Conservation (phyloP, 495 filamentous ascomycete genomes). For the Lineolata rhizophorae region DNA sequence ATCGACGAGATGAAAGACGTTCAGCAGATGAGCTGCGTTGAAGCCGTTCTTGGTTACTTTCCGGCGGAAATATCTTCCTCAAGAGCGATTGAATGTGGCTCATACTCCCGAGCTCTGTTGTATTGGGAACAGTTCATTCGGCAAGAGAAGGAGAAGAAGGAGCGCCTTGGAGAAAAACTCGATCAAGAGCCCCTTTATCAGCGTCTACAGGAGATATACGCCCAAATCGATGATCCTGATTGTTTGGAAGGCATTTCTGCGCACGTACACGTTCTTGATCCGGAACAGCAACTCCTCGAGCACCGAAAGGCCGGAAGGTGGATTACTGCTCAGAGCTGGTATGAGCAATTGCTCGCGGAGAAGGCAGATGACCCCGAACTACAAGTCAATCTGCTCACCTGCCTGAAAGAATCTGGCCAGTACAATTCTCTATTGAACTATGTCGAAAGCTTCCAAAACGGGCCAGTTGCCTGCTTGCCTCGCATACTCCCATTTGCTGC, state of each 20-base stretch:
- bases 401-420: conserved; percentile 80
- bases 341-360: conserved; percentile 65
- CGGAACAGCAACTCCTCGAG: conserved; percentile 80
- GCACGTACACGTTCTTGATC: conserved; percentile 54
- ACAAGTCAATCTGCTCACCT: conserved; percentile 67
- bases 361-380: conserved; percentile 52
- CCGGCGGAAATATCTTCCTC: conserved; percentile 69
- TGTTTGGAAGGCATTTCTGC: conserved; percentile 87
- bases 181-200: conserved; percentile 33
- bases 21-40: conserved; percentile 36
- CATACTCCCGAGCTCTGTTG: conserved; percentile 77
- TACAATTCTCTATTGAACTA: conserved; percentile 73
- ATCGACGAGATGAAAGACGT: conserved; percentile 16
- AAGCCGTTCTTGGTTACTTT: conserved; percentile 40
- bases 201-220: conserved; percentile 77
- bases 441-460: conserved; percentile 46
- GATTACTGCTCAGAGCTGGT: conserved; percentile 97
- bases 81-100: conserved; percentile 76
- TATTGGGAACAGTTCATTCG: conserved; percentile 85
- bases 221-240: conserved; percentile 91
- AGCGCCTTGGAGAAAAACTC: conserved; percentile 11
- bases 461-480: conserved; percentile 25
- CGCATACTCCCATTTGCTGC: conserved; percentile 56
- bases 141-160: conserved; percentile 24
- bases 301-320: conserved; percentile 87